phyloP scores from a whole-genome alignment of 2,329 filamentous ascomycete species.

The Epichloe bromicola region DNA sequence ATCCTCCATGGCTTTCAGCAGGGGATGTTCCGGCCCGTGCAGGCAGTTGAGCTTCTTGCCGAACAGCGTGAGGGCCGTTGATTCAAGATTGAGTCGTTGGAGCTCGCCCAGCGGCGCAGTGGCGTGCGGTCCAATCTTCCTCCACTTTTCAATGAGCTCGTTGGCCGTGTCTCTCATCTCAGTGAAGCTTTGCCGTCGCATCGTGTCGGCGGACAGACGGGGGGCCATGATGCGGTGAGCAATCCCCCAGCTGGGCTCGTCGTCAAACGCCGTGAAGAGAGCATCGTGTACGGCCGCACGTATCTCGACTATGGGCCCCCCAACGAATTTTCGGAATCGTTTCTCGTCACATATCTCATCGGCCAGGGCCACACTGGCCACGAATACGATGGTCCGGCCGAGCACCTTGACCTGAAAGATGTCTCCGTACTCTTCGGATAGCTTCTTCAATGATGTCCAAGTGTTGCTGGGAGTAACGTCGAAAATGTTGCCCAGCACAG shows the following conservation, averaged over 20 bases:
- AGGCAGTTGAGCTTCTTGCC: conserved; percentile 36
- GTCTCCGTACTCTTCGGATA: conserved; percentile 23
- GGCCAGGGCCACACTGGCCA: conserved; percentile 34
- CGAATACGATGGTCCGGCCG: conserved; percentile 25
- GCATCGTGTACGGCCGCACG: conserved; percentile 34
- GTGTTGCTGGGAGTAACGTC: conserved; percentile 22
- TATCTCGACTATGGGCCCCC: conserved; percentile 41
- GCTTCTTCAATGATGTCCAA: conserved; percentile 23
- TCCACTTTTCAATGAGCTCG: conserved; percentile 40
- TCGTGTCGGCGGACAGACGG: conserved; percentile 20
- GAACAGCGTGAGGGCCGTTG: conserved; percentile 35
- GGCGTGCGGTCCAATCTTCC: conserved; percentile 13
- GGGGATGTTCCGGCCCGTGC: conserved; percentile 30
- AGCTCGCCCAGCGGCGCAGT: conserved; percentile 36
- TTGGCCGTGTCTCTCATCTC: conserved; percentile 36
- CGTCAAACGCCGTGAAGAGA: conserved; percentile 38
- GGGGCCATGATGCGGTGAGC: conserved; percentile 40
- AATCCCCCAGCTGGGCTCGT: conserved; percentile 38
- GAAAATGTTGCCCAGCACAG: conserved; percentile 25
- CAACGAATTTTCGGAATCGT: conserved; percentile 41
- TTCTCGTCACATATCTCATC: conserved; percentile 39
- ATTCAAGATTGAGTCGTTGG: conserved; percentile 39
- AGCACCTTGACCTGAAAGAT: conserved; percentile 26
- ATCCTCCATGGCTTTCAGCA: conserved; percentile 41
- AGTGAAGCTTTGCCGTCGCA: conserved; percentile 23